These are phyloP conservation scores for Euryodendron excelsum DNA, from an alignment of 148 eudicot genomes.

Conservation along the genomic window DNA sequence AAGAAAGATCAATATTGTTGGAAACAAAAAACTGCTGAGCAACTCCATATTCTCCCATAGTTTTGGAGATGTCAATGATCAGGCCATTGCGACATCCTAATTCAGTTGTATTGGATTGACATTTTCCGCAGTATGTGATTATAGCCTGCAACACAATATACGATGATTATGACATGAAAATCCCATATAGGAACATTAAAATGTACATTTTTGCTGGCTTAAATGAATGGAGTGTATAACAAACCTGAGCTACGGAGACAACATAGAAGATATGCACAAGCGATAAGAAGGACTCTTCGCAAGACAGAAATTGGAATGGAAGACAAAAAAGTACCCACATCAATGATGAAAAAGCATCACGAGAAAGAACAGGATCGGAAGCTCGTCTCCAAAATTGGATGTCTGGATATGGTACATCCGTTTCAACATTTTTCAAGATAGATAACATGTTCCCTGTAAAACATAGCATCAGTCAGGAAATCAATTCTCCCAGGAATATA, in stretches of 20 bases:
- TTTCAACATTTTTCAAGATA: constrained; percentile 55
- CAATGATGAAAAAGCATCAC: constrained; percentile 85
- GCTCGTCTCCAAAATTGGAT: constrained; percentile 76
- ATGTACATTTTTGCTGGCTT: background rate
- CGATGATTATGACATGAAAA: constrained; percentile 6
- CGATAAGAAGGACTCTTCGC: constrained; percentile 60
- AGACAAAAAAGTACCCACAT: constrained; percentile 94
- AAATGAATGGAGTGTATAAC: constrained; percentile 12
- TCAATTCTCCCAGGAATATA: background rate
- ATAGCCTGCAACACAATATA: constrained; percentile 55
- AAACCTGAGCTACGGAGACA: constrained; percentile 68
- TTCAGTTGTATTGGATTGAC: constrained; percentile 29
- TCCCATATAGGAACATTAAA: background rate
- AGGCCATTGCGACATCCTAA: constrained; percentile 44
- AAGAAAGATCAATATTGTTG: constrained; percentile 47
- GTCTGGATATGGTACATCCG: constrained; percentile 54
- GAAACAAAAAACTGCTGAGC: constrained; percentile 49
- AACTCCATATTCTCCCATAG: constrained; percentile 40
- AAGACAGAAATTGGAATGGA: constrained; percentile 64
- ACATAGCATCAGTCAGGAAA: constrained; percentile 9
- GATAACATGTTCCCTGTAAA: constrained; percentile 52
- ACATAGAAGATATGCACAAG: constrained; percentile 80
- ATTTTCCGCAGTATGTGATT: constrained; percentile 42
- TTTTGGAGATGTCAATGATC: constrained; percentile 54
- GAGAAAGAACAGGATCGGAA: constrained; percentile 69